Evolutionary conservation across 139 green algal species (phyloP), one percentile per base, ranked within the genome.

Genomic region (Deuterostichococcus epilithicus): DNA sequence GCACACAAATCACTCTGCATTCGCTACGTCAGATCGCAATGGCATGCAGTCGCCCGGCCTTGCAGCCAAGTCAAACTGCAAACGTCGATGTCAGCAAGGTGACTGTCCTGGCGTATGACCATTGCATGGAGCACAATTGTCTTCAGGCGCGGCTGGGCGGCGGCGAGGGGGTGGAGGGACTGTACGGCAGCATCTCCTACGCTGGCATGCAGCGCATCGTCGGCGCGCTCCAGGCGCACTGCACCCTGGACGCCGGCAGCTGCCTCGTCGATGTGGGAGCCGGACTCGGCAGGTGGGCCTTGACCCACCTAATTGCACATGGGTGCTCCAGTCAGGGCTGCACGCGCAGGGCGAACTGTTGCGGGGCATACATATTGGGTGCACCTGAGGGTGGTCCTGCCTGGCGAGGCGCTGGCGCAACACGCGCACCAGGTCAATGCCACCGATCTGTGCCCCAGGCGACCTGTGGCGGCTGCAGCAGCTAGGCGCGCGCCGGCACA

Each of bases 111-210:
- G 45, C 45, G 18, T 67, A n/a, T 67, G 59, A 67, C 23, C 10
- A 5, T 18, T 32, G 25, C 25, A 67, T 67, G 59, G 5, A 52
- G 42, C 42, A 52, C 42, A 8, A 52, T 52, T 13, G 4, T 38
- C 34, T 28, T 67, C 88, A 97, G 93, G 91, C 85, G 35, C 89
- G 91, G 77, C 83, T 97, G 15, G 93, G 93, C 3, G 94, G 94
- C 23, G 94, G 94, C 15, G 94, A 97, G 81, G 94, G 94, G 3
- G 82, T 97, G 1, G 93, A 96, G 70, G 94, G 94, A 18, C 86
- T 98, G 32, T 98, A 98, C 69, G 94, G 94, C 33, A 92, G 80
- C 80, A 92, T 98, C 42, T 95, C 89, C 22, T 76, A 84, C 20
- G 77, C 75, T 2, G 87, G 91, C 47, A 97, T 95, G 86, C 83